Base-by-base conservation (phyloP, 1,284 basidiomycete genomes). In the Puccinia hordei region DNA sequence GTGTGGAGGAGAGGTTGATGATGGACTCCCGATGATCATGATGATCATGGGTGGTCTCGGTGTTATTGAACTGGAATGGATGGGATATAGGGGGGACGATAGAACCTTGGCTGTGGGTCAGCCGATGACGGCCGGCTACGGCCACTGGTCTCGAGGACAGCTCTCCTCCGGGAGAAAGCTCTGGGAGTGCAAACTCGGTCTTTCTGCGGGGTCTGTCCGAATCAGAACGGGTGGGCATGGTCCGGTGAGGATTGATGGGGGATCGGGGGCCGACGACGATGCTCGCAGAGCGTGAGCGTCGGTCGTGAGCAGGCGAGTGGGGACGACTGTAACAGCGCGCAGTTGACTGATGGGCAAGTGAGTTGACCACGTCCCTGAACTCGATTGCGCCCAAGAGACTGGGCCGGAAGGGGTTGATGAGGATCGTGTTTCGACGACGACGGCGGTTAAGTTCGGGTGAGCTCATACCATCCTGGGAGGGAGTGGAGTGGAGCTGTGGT, bases 361-460 rank as follows among this genome's bases (percentile, higher is more conserved):
- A 92, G 22, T 92, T 89, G 19, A 98, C 92, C 19, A 97, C 92
- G 81, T 95, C 91, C 38, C 93, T 89, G 86, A 98, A 98, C 85
- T 98, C 95, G 74, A 98, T 90, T 0, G 95, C 95, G 12, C 95
- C 93, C 2, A 97, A 89, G 0, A 98, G 89, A 8, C 94, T 96
- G 3, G 77, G 66, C 10, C 77, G 66, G 19, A 79, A 72, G 41
- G 77, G 35, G 59, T 35, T 73, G 5, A 73, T 55, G 22, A 57
- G 19, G 5, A 72, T 27, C 0, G 71, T 55, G 27, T 19, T 53
- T 4, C 71, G 44, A 2, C 49, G 71, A 10, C 46, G 24, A 4
- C 71, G 27, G 2, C 71, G 46, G 33, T 30, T 27, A 24, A 22
- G 13, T 24, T 73, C 71, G 15, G 49, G 71, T 17, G 71, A 73